These are phyloP conservation scores for Ophiostoma piceae DNA, from an alignment of 2,329 filamentous ascomycete species.

Conservation along the genomic window DNA sequence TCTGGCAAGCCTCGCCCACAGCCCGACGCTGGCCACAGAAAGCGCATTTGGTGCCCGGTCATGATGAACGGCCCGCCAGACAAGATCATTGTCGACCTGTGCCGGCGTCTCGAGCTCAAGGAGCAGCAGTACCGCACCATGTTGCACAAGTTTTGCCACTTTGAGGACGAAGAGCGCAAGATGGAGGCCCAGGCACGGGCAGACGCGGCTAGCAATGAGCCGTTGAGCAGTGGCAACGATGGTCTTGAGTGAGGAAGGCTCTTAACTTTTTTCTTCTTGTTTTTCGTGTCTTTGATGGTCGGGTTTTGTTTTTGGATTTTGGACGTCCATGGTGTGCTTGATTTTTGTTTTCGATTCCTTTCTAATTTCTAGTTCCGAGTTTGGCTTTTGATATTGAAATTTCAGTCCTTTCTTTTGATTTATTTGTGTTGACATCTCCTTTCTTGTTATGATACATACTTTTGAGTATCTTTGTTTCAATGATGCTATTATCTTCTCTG, in stretches of 20 bases:
- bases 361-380: too few species aligned
- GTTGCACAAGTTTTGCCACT: neutral
- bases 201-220: neutral
- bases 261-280: too few species aligned
- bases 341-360: too few species aligned
- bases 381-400: too few species aligned
- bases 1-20: neutral
- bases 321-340: too few species aligned
- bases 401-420: too few species aligned
- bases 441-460: too few species aligned
- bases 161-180: neutral
- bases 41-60: neutral
- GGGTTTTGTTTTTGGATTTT: too few species aligned
- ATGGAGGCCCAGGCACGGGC: neutral
- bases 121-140: constrained; percentile 3
- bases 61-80: constrained; percentile 3
- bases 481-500: too few species aligned
- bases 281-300: too few species aligned
- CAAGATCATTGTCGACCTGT: neutral
- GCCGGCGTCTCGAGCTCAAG: constrained; percentile 3
- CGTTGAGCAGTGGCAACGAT: neutral
- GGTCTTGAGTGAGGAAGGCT: neutral
- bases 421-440: too few species aligned
- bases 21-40: neutral
- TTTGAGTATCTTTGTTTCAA: too few species aligned